Conservation (phyloP, 2,329 filamentous ascomycete species). For the Claviceps africana region DNA sequence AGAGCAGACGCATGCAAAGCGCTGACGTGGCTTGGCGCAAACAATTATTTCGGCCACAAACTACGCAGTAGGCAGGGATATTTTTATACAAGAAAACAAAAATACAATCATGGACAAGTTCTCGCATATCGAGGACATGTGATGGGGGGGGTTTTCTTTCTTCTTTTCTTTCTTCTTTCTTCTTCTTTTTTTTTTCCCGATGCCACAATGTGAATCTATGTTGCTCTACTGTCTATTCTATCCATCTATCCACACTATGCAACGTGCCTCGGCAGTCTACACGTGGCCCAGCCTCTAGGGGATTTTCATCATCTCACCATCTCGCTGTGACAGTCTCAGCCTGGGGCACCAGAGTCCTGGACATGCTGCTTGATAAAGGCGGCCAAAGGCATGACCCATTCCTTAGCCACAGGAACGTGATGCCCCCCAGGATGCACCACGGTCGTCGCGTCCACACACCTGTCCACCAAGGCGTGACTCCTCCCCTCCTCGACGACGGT, state of each 20-base stretch:
- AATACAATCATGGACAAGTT: slow-evolving; percentile 19
- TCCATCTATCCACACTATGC: not conserved
- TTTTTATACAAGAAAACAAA: slow-evolving; percentile 7
- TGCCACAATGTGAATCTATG: not conserved
- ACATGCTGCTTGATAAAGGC: slow-evolving; percentile 46
- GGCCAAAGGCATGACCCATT: slow-evolving; percentile 63
- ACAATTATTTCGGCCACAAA: not conserved
- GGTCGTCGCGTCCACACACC: slow-evolving; percentile 40
- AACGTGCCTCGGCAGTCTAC: not conserved
- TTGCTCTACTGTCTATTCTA: not conserved
- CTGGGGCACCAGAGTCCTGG: slow-evolving; percentile 13
- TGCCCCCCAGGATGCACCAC: slow-evolving; percentile 77
- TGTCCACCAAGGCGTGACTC: slow-evolving; percentile 52
- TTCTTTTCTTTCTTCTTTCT: too few species aligned
- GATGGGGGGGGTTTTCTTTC: slow-evolving; percentile 15
- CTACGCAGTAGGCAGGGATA: slow-evolving; percentile 6
- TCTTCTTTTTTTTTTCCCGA: slow-evolving; percentile 2
- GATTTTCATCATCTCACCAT: too few species aligned
- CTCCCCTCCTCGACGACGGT: slow-evolving; percentile 73
- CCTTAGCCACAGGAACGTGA: slow-evolving; percentile 71
- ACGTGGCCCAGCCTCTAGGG: not conserved
- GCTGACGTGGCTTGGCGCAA: not conserved
- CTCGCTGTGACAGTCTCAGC: slow-evolving; percentile 11
- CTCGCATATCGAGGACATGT: slow-evolving; percentile 14
- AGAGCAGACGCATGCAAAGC: not conserved